A percentile compares a stretch with the other conserved stretches of the same genome.
phyloP scores from a whole-genome alignment of 805 yeast species.

The Candida pseudoglaebosa region DNA sequence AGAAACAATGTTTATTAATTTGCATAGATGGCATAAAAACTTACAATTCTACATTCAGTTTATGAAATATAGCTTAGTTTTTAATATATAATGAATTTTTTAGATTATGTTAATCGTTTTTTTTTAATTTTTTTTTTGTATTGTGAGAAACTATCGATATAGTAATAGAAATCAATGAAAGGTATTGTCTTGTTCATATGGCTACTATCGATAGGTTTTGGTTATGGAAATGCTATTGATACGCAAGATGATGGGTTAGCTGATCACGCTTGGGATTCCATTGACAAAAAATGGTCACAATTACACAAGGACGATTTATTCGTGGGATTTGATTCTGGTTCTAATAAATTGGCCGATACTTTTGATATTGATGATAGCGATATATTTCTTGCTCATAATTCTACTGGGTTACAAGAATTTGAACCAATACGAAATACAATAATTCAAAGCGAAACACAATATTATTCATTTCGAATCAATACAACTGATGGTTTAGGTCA shows the following conservation, averaged over 20 bases:
- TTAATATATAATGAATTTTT: no score
- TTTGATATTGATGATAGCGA: neutral
- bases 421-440: constrained; percentile 34
- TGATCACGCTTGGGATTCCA: no score
- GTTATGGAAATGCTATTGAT: neutral
- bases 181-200: neutral
- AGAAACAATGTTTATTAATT: no score
- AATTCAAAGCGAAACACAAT: constrained; percentile 35
- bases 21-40: no score
- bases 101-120: no score
- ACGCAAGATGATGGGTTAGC: no score
- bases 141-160: neutral
- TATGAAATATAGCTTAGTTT: no score
- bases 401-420: constrained; percentile 32
- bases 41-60: no score
- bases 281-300: no score
- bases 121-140: neutral
- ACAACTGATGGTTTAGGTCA: constrained; percentile 43
- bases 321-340: no score
- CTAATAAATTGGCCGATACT: neutral
- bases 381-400: constrained; percentile 6
- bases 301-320: no score
- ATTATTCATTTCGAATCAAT: constrained; percentile 42
- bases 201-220: neutral
- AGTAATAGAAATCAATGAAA: neutral